A percentile compares a stretch with the other conserved stretches of the same genome.
These are phyloP conservation scores for Paraphoma sp. DNA, from an alignment of 2,329 filamentous ascomycete genomes.

Conservation along the genomic window DNA sequence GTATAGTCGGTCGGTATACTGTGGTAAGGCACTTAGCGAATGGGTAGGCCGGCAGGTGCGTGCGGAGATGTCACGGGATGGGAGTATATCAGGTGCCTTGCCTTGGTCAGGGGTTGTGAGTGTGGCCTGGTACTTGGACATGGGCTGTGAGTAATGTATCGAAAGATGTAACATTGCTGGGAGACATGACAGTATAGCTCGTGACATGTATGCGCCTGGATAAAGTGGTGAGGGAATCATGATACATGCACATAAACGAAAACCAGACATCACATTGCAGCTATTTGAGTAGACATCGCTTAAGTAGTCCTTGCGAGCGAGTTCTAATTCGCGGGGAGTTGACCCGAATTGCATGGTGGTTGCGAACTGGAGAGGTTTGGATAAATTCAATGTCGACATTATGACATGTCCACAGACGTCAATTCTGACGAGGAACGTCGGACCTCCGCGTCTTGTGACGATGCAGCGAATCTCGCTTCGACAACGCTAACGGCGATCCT, in stretches of 20 bases:
- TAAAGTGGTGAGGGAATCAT: background rate
- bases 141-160: background rate
- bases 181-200: background rate
- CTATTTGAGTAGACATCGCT: too few species aligned
- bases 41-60: background rate
- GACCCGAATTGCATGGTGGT: background rate
- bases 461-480: conserved; percentile 1
- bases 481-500: conserved; percentile 10
- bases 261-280: too few species aligned
- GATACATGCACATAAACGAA: background rate
- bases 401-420: background rate
- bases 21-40: background rate
- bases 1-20: background rate
- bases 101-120: background rate
- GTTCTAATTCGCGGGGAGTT: background rate
- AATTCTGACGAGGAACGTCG: background rate
- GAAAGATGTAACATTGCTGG: background rate
- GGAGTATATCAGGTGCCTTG: too few species aligned
- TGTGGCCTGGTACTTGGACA: background rate
- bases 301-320: too few species aligned
- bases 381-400: background rate
- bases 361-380: background rate
- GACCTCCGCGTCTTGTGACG: background rate
- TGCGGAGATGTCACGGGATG: too few species aligned
- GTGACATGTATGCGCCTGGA: background rate